These are phyloP conservation scores for Stachybotrys elegans DNA, from an alignment of 2,329 filamentous ascomycete genomes.

Conservation along the genomic window DNA sequence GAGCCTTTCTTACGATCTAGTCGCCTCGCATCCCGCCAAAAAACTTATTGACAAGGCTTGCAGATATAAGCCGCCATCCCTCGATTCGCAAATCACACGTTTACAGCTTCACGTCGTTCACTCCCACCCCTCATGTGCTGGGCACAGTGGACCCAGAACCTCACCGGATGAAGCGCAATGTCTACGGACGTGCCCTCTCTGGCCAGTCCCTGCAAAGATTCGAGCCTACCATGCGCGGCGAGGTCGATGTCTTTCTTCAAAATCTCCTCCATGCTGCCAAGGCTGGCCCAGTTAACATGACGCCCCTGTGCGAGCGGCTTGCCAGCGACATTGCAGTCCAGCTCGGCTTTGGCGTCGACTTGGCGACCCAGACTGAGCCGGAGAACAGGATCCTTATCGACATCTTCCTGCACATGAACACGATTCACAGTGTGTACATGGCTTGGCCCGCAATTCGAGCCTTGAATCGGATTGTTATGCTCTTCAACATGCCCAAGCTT, in stretches of 20 bases:
- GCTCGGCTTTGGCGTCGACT: background rate
- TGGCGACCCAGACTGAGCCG: background rate
- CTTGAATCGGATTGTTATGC: background rate
- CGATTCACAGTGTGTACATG: too few relatives aligned
- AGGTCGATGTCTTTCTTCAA: slow-evolving; percentile 1
- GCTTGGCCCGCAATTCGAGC: background rate
- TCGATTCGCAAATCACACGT: slow-evolving; percentile 2
- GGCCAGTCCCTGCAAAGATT: slow-evolving; percentile 7
- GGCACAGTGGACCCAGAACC: slow-evolving; percentile 4
- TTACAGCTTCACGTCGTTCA: slow-evolving; percentile 4
- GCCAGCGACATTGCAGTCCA: background rate
- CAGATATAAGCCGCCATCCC: slow-evolving; percentile 10
- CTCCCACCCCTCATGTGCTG: slow-evolving; percentile 5
- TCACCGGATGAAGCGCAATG: slow-evolving; percentile 9
- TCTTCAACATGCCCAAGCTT: background rate
- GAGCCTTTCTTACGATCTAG: too few relatives aligned
- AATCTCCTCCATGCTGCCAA: background rate
- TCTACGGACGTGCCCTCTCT: slow-evolving; percentile 7
- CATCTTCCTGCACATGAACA: too few relatives aligned
- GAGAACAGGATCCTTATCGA: background rate
- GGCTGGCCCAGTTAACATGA: background rate
- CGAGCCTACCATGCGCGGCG: background rate
- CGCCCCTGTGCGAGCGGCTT: background rate
- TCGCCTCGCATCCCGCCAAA: too few relatives aligned
- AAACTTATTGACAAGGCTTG: too few relatives aligned